A percentile compares a stretch with the other conserved stretches of the same genome.
Evolutionary conservation across 2,329 filamentous ascomycete genomes (phyloP).

Genomic region (Colletotrichum sp.): DNA sequence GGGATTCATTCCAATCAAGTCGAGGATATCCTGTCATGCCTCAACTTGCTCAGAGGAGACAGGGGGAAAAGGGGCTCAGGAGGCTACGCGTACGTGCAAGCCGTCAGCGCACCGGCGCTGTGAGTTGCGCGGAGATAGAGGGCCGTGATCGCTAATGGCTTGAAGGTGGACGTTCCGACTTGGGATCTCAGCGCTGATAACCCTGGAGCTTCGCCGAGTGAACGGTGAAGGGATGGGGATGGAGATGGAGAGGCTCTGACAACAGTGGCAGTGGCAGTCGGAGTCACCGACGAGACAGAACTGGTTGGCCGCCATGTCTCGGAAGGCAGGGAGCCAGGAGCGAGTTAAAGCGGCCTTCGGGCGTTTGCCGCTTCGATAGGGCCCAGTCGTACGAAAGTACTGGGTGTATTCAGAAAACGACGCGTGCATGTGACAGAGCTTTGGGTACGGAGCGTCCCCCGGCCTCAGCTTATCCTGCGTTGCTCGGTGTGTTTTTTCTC

Average conservation of each 20-base stretch:
- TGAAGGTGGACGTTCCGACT: not conserved
- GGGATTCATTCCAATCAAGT: not conserved
- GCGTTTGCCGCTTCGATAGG: not conserved
- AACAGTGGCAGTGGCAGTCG: not conserved
- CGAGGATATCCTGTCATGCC: conserved; percentile 1
- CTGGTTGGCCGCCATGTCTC: conserved; percentile 17
- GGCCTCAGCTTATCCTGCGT: not conserved
- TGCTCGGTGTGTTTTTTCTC: not conserved
- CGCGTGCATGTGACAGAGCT: conserved; percentile 8
- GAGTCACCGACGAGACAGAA: not conserved
- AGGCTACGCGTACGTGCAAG: not conserved
- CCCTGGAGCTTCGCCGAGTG: not conserved
- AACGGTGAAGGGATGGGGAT: not conserved
- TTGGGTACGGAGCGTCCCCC: not conserved
- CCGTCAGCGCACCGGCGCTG: not conserved
- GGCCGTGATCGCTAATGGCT: not conserved
- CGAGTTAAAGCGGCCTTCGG: not conserved
- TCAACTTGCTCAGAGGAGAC: not conserved
- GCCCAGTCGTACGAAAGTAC: not conserved
- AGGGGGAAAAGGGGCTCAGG: not conserved
- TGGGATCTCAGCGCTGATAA: not conserved
- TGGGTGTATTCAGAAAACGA: not conserved
- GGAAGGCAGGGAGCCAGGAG: not conserved
- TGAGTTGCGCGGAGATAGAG: not conserved
- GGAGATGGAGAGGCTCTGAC: not conserved